Evolutionary conservation across 306 rosid genomes (phyloP).

Genomic region (Sicyos baderoa): DNA sequence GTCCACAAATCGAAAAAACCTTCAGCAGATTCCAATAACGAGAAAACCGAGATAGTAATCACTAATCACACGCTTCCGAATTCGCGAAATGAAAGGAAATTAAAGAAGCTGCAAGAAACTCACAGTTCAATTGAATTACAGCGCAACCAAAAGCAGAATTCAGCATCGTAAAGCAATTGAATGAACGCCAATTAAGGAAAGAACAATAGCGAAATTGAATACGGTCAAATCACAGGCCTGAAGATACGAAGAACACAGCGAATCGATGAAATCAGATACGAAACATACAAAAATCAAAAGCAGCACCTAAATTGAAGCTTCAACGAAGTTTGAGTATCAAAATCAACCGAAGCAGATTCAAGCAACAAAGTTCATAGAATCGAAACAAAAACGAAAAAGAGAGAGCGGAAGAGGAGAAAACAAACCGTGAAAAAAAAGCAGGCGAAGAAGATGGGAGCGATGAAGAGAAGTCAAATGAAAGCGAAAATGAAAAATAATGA

Average conservation of each 20-base stretch:
- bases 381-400: neutral
- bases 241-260: neutral
- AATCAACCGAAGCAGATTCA: no score
- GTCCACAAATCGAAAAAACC: neutral
- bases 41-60: conserved; percentile 2
- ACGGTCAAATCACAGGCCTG: neutral
- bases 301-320: neutral
- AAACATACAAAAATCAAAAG: neutral
- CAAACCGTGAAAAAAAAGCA: conserved; percentile 4
- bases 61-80: no score
- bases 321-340: neutral
- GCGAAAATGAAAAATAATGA: neutral
- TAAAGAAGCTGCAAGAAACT: neutral
- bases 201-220: neutral
- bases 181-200: conserved; percentile 9
- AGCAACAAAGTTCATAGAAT: no score
- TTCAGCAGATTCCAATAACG: neutral
- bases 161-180: neutral
- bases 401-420: neutral
- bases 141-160: neutral
- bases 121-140: conserved; percentile 4
- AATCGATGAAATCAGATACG: neutral
- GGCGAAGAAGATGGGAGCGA: neutral
- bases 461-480: conserved; percentile 6
- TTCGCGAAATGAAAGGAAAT: neutral